Evolutionary conservation across 1,284 basidiomycete species (phyloP), one percentile per base, ranked within the genome.

Genomic region (Vanrija sp.): DNA sequence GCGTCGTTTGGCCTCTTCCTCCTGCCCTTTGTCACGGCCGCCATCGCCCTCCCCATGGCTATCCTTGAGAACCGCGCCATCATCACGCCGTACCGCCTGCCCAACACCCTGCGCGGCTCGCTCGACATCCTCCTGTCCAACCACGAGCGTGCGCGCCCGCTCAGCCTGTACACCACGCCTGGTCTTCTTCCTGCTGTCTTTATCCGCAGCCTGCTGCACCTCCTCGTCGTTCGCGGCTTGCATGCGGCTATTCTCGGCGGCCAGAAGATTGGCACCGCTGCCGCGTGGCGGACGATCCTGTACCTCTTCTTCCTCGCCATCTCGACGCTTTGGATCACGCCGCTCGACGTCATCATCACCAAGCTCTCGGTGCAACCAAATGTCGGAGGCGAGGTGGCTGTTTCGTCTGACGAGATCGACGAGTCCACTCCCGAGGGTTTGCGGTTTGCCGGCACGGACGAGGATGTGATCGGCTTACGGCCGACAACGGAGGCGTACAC

Each of bases 381-480:
- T 65, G 86, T 88, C 59, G 84, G 85, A 7, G 83, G 83, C 6
- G 78, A 84, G 6, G 49, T 57, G 25, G 60, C 55, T 19, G 78
- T 83, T 15, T 34, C 34, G 4, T 85, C 88, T 61, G 83, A 84
- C 26, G 86, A 86, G 52, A 83, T 83, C 3, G 86, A 88, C 63
- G 64, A 63, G 14, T 65, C 57, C 7, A 79, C 78, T 4, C 86
- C 87, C 57, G 84, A 86, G 55, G 79, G 80, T 6, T 62, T 71
- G 1, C 58, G 64, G 18, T 92, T 86, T 67, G 82, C 85, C 28
- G 89, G 87, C 6, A 79, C 81, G 15, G 85, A 87, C 28, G 91
- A 94, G 72, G 91, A 94, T 68, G 91, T 95, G 10, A 91, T 95
- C 64, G 89, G 89, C 14, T 75, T 93, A 61, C 83, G 91, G 60